Percentiles rank a stretch among this genome's conserved stretches.
These are phyloP conservation scores for Pterocarpus santalinus DNA, from an alignment of 306 rosid species.

Conservation along the genomic window DNA sequence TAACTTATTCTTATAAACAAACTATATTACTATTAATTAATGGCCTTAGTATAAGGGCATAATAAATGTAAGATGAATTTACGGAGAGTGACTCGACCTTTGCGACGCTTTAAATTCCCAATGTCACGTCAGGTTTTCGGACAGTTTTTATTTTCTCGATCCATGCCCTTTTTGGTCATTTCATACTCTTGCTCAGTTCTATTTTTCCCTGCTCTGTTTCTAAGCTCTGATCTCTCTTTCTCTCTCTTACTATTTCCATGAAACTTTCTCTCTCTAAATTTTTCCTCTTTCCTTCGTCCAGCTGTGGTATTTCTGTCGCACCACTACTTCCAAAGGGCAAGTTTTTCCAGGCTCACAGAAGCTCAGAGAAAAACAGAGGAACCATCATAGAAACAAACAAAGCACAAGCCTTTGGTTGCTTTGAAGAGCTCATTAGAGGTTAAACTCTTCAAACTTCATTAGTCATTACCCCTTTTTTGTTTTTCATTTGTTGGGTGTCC, in stretches of 20 bases:
- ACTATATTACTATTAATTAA: no score
- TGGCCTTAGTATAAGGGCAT: conserved; percentile 12
- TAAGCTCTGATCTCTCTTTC: not conserved
- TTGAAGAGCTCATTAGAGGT: conserved; percentile 45
- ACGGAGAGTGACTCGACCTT: conserved; percentile 25
- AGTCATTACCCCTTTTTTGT: not conserved
- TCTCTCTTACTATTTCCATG: conserved; percentile 5
- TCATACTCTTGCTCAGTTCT: conserved; percentile 1
- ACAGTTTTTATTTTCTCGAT: conserved; percentile 32
- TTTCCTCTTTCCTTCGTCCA: not conserved
- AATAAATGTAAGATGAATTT: not conserved
- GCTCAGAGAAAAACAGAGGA: not conserved
- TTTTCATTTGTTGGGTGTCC: not conserved
- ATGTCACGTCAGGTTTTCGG: conserved; percentile 21
- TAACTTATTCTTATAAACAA: no score
- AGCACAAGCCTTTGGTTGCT: not conserved
- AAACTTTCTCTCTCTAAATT: no score
- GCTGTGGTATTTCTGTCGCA: conserved; percentile 49
- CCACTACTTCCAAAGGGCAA: conserved; percentile 1
- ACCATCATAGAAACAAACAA: not conserved
- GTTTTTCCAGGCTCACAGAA: not conserved
- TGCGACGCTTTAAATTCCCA: conserved; percentile 44
- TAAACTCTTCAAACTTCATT: not conserved
- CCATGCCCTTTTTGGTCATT: conserved; percentile 52
- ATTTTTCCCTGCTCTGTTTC: conserved; percentile 22